These are phyloP conservation scores for Orbilia brochopaga DNA, from an alignment of 2,329 filamentous ascomycete species.

Conservation along the genomic window DNA sequence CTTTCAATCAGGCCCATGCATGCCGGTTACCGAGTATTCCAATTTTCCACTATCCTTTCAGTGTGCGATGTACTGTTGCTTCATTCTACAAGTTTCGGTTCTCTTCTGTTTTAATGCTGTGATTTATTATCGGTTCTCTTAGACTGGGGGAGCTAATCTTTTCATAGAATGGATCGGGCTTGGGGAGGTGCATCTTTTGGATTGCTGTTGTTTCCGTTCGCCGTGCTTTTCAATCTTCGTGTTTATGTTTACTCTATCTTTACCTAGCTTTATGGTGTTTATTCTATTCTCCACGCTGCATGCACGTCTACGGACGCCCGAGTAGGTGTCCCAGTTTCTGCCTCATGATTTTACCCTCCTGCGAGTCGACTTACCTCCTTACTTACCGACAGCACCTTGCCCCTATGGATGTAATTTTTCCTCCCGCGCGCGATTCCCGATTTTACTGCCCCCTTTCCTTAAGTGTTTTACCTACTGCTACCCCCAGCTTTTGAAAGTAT, in stretches of 20 bases:
- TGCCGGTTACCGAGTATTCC: conserved; percentile 12
- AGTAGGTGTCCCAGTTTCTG: too few species aligned
- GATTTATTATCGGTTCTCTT: conserved; percentile 21
- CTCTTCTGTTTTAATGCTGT: conserved; percentile 24
- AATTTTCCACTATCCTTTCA: conserved; percentile 20
- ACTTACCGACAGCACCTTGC: too few species aligned
- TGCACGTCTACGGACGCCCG: too few species aligned
- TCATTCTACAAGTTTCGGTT: conserved; percentile 18
- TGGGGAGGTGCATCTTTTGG: conserved; percentile 51
- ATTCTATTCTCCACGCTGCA: background rate
- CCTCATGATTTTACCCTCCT: background rate
- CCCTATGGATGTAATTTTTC: too few species aligned
- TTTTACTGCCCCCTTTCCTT: too few species aligned
- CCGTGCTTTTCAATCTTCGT: conserved; percentile 52
- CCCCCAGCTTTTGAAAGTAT: too few species aligned
- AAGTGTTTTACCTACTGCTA: too few species aligned
- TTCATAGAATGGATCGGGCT: conserved; percentile 43
- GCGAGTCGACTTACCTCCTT: too few species aligned
- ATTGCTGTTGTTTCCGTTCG: conserved; percentile 51
- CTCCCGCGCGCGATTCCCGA: too few species aligned
- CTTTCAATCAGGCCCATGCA: background rate
- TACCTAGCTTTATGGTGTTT: conserved; percentile 28
- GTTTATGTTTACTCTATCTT: conserved; percentile 50
- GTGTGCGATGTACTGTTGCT: conserved; percentile 7
- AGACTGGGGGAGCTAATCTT: conserved; percentile 41